phyloP scores from a whole-genome alignment of 2,329 filamentous ascomycete species.

The Juglanconis sp. region DNA sequence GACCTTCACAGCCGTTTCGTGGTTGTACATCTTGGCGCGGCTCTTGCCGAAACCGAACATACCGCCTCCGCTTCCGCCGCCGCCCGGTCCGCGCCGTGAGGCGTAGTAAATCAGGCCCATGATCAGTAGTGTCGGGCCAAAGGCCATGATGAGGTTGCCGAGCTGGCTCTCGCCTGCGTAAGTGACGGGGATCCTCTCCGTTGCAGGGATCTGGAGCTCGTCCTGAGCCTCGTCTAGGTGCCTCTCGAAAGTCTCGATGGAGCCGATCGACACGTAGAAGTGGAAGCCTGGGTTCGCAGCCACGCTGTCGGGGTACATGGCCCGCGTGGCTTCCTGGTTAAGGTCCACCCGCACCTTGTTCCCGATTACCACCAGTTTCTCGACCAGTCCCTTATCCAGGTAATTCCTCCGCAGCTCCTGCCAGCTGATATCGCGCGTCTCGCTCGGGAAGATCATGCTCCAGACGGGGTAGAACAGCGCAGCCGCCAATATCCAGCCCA shows the following conservation, averaged over 20 bases:
- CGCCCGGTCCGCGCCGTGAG: constrained; percentile 69
- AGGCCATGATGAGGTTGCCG: constrained; percentile 69
- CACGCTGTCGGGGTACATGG: constrained; percentile 73
- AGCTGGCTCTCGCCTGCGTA: constrained; percentile 76
- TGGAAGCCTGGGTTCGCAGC: constrained; percentile 67
- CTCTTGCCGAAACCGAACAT: constrained; percentile 97
- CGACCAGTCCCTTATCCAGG: constrained; percentile 91
- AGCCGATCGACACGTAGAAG: constrained; percentile 96
- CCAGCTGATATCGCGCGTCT: constrained; percentile 82
- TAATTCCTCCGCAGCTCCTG: constrained; percentile 93
- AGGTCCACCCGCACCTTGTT: constrained; percentile 73
- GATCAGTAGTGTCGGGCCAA: constrained; percentile 83
- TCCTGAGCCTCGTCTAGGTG: constrained; percentile 84
- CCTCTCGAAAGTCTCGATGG: constrained; percentile 87
- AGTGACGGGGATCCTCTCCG: constrained; percentile 89
- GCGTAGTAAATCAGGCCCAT: constrained; percentile 80
- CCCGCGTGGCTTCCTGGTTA: constrained; percentile 68
- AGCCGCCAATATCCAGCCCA: constrained; percentile 43
- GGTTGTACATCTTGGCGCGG: constrained; percentile 94
- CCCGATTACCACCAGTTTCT: constrained; percentile 82
- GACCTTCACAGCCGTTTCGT: constrained; percentile 92
- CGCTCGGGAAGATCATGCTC: constrained; percentile 39
- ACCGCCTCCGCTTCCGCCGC: constrained; percentile 65
- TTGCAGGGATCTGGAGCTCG: constrained; percentile 78
- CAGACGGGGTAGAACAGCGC: constrained; percentile 43